phyloP scores from a whole-genome alignment of 805 yeast species.

The Yarrowia yakushimensis region DNA sequence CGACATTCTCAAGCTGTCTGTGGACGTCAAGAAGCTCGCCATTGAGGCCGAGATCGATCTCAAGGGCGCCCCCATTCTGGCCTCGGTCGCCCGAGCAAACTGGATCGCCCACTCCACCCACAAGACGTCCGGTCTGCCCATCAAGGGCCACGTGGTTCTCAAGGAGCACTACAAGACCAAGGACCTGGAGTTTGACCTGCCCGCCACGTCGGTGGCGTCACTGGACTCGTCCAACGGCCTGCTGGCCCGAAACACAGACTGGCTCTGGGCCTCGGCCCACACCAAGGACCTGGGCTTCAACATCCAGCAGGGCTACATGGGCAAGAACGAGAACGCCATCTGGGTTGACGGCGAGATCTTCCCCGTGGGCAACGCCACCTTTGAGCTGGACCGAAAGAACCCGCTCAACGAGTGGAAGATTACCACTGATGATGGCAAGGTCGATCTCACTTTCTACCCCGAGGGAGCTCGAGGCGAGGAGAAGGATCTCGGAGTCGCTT shows the following conservation, averaged over 20 bases:
- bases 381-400: constrained; percentile 10
- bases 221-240: constrained; percentile 24
- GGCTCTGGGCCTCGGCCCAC: constrained; percentile 24
- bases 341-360: constrained; percentile 21
- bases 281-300: constrained; percentile 25
- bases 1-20: neutral
- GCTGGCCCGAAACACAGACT: constrained; percentile 14
- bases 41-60: constrained; percentile 5
- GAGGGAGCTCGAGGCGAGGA: constrained; percentile 6
- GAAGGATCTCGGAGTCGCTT: constrained; percentile 12
- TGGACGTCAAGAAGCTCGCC: constrained; percentile 20
- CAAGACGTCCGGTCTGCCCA: constrained; percentile 14
- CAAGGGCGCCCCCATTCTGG: constrained; percentile 11
- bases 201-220: neutral
- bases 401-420: constrained; percentile 16
- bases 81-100: constrained; percentile 18
- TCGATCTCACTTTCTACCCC: neutral
- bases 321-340: constrained; percentile 23
- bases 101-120: constrained; percentile 21
- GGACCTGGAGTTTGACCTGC: constrained; percentile 19
- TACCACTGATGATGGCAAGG: constrained; percentile 14
- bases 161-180: constrained; percentile 17
- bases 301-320: constrained; percentile 24
- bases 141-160: constrained; percentile 14
- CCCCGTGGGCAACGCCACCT: constrained; percentile 6